These are phyloP conservation scores for Blepharisma japonicum DNA, from an alignment of 73 alveolate genomes.

Conservation along the genomic window DNA sequence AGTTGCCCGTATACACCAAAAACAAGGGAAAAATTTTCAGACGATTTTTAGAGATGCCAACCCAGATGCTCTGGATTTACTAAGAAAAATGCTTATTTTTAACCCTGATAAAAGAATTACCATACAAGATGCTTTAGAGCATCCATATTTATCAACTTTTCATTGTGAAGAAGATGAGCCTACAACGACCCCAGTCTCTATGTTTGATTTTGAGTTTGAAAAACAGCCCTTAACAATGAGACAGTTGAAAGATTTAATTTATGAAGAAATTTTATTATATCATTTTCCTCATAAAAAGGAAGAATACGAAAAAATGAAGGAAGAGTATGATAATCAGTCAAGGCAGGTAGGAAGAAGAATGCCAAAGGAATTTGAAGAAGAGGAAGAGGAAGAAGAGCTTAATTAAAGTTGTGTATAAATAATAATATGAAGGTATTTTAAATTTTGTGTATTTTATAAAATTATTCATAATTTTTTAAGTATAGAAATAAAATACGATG, in stretches of 20 bases:
- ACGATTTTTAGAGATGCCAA: slow-evolving; percentile 36
- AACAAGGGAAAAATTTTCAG: slow-evolving; percentile 36
- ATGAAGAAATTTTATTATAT: slow-evolving; percentile 1
- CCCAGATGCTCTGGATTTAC: slow-evolving; percentile 29
- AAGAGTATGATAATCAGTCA: neutral
- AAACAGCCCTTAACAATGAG: slow-evolving; percentile 43
- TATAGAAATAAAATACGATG: too few relatives aligned
- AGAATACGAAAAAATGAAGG: neutral
- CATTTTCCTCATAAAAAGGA: neutral
- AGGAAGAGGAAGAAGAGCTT: too few relatives aligned
- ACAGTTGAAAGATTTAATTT: slow-evolving; percentile 39
- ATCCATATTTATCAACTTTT: slow-evolving; percentile 70
- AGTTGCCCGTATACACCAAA: slow-evolving; percentile 36
- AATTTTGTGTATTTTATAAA: too few relatives aligned
- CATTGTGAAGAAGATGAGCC: slow-evolving; percentile 62
- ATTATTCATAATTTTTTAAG: too few relatives aligned
- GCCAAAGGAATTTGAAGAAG: neutral
- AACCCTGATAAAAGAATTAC: slow-evolving; percentile 82
- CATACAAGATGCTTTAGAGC: slow-evolving; percentile 83
- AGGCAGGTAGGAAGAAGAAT: neutral
- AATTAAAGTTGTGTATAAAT: too few relatives aligned
- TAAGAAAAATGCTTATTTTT: slow-evolving; percentile 42
- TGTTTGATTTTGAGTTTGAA: slow-evolving; percentile 55
- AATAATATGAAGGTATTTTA: too few relatives aligned
- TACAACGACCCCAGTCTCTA: slow-evolving; percentile 35